These are phyloP conservation scores for Nitzschia putrida DNA, from an alignment of 108 stramenopile genomes.

Conservation along the genomic window DNA sequence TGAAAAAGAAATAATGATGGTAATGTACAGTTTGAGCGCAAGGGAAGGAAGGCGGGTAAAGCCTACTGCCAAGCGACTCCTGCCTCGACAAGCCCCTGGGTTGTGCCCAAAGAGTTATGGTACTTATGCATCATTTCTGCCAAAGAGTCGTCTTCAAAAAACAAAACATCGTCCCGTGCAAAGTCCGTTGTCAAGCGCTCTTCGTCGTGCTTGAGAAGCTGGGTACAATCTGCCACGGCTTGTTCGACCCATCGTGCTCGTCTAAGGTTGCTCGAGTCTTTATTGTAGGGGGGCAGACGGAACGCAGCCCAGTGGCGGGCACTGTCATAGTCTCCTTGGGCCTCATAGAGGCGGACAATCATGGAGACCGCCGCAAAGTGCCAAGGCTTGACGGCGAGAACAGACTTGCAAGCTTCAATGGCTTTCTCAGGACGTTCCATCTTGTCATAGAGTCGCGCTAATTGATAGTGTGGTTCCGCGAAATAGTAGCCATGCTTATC, in stretches of 20 bases:
- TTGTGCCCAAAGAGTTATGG: too few relatives aligned
- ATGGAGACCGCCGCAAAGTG: slow-evolving; percentile 81
- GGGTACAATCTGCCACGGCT: slow-evolving; percentile 29
- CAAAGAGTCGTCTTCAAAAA: too few relatives aligned
- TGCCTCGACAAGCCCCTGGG: too few relatives aligned
- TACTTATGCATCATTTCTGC: too few relatives aligned
- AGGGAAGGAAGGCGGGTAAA: too few relatives aligned
- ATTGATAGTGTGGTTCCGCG: slow-evolving; percentile 72
- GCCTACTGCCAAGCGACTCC: too few relatives aligned
- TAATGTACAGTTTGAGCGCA: too few relatives aligned
- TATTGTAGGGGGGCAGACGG: slow-evolving; percentile 48
- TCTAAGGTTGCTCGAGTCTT: slow-evolving; percentile 25
- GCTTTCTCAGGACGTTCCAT: slow-evolving; percentile 60
- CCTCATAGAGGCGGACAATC: slow-evolving; percentile 65
- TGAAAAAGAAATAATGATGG: too few relatives aligned
- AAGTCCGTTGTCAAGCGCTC: not conserved
- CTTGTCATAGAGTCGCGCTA: slow-evolving; percentile 70
- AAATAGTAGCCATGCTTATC: slow-evolving; percentile 64
- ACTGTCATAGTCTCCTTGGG: slow-evolving; percentile 43
- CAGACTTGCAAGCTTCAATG: slow-evolving; percentile 55
- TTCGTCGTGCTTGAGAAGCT: slow-evolving; percentile 22
- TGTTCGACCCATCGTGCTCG: slow-evolving; percentile 46
- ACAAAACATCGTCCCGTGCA: too few relatives aligned
- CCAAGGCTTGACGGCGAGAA: slow-evolving; percentile 73
- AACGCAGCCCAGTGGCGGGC: slow-evolving; percentile 60